Percentiles rank a stretch among this genome's conserved stretches.
These are phyloP conservation scores for Pseudocercospora vitis DNA, from an alignment of 2,329 filamentous ascomycete species.

Conservation along the genomic window DNA sequence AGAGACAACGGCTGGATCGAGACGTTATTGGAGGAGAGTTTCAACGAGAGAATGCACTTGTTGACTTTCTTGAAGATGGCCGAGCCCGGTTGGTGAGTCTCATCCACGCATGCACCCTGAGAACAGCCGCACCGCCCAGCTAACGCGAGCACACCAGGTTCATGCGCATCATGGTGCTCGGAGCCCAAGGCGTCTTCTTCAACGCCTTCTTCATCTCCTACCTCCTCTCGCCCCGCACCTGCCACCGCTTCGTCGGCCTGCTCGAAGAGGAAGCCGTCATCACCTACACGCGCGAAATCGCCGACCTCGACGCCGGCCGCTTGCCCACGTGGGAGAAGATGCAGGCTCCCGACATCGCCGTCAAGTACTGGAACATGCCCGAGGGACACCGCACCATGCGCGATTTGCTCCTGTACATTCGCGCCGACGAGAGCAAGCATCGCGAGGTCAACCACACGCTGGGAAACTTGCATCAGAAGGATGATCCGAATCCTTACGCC, in stretches of 20 bases:
- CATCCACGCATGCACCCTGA: not conserved
- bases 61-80: slow-evolving; percentile 91
- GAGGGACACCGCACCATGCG: slow-evolving; percentile 78
- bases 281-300: slow-evolving; percentile 87
- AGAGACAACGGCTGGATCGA: slow-evolving; percentile 91
- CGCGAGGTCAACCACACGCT: slow-evolving; percentile 94
- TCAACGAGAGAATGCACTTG: slow-evolving; percentile 73
- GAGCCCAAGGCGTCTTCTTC: slow-evolving; percentile 94
- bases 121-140: not conserved
- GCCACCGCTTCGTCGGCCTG: slow-evolving; percentile 94
- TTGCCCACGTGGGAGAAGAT: slow-evolving; percentile 80
- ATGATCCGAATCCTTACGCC: slow-evolving; percentile 91
- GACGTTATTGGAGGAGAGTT: slow-evolving; percentile 39
- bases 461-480: slow-evolving; percentile 78
- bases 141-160: slow-evolving; percentile 52
- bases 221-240: slow-evolving; percentile 79
- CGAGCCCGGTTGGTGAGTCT: slow-evolving; percentile 64
- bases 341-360: slow-evolving; percentile 79
- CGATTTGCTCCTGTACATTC: slow-evolving; percentile 83
- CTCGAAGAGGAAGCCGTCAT: slow-evolving; percentile 96
- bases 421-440: slow-evolving; percentile 78
- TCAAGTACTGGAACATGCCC: slow-evolving; percentile 93
- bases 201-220: slow-evolving; percentile 90
- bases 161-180: slow-evolving; percentile 89
- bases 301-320: slow-evolving; percentile 80